Evolutionary conservation across 2,329 filamentous ascomycete genomes (phyloP).

Genomic region (Diatrype stigma): DNA sequence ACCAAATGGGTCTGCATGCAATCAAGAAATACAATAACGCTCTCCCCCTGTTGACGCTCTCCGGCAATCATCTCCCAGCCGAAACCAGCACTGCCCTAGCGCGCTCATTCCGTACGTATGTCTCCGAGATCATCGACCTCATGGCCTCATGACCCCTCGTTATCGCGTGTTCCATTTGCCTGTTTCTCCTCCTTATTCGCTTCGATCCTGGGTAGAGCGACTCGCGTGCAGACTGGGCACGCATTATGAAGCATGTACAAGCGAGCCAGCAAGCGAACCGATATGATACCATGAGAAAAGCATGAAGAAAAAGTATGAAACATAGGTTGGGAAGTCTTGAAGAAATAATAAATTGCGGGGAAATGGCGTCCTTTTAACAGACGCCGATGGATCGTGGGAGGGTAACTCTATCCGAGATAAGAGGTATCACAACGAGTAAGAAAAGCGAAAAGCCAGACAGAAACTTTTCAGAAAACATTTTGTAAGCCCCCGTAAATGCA

Average conservation of each 20-base stretch:
- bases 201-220: neutral
- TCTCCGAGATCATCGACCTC: neutral
- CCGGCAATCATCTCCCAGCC: neutral
- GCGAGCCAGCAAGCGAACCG: neutral
- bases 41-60: neutral
- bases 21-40: neutral
- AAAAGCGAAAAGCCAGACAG: too few relatives aligned
- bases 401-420: conserved; percentile 26
- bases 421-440: conserved; percentile 41
- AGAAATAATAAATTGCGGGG: conserved; percentile 20
- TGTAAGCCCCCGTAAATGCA: conserved; percentile 41
- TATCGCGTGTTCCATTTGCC: neutral
- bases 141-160: neutral
- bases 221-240: neutral
- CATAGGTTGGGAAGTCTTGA: conserved; percentile 7
- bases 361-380: conserved; percentile 20
- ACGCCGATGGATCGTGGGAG: conserved; percentile 21
- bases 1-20: neutral
- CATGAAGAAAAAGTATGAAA: conserved; percentile 12
- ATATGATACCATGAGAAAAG: conserved; percentile 8
- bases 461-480: conserved; percentile 42
- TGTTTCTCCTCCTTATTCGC: neutral
- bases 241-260: neutral
- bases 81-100: neutral
- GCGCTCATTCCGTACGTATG: neutral